Evolutionary conservation across 176 grass and related monocot genomes (phyloP).

Genomic region (Puya raimondii): DNA sequence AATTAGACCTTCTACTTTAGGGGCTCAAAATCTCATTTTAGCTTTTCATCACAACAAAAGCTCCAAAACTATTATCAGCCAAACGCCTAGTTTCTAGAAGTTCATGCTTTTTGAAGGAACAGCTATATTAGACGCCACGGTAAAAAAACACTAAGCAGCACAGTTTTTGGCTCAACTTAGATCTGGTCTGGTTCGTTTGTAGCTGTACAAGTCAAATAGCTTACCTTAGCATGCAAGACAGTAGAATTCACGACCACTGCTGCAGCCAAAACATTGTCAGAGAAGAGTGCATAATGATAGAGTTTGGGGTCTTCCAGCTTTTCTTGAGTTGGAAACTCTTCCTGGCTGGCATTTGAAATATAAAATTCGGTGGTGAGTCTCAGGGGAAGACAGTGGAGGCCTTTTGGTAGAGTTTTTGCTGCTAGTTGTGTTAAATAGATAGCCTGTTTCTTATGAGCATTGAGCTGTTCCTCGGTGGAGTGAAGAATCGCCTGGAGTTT

Average conservation of each 20-base stretch:
- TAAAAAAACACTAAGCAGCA: background rate
- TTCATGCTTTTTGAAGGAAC: no score
- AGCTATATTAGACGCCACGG: no score
- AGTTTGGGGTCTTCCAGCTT: slow-evolving; percentile 81
- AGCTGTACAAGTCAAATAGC: background rate
- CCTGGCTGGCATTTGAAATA: slow-evolving; percentile 32
- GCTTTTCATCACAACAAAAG: no score
- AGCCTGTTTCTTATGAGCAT: slow-evolving; percentile 51
- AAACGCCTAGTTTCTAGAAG: no score
- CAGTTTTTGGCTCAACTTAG: background rate
- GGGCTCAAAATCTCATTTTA: no score
- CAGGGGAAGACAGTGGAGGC: slow-evolving; percentile 75
- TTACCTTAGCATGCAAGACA: slow-evolving; percentile 75
- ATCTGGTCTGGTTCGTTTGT: background rate
- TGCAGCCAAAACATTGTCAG: slow-evolving; percentile 80
- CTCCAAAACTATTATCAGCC: no score
- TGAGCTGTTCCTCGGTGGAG: slow-evolving; percentile 61
- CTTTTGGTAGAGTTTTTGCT: slow-evolving; percentile 80
- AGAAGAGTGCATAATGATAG: slow-evolving; percentile 90
- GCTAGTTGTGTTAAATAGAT: slow-evolving; percentile 69
- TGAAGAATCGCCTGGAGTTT: slow-evolving; percentile 48
- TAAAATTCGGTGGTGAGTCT: slow-evolving; percentile 74
- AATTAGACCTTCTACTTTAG: no score
- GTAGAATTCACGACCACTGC: slow-evolving; percentile 90
- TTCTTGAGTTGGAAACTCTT: slow-evolving; percentile 39